Evolutionary conservation across 805 yeast genomes (phyloP).

Genomic region (Candida verbasci): DNA sequence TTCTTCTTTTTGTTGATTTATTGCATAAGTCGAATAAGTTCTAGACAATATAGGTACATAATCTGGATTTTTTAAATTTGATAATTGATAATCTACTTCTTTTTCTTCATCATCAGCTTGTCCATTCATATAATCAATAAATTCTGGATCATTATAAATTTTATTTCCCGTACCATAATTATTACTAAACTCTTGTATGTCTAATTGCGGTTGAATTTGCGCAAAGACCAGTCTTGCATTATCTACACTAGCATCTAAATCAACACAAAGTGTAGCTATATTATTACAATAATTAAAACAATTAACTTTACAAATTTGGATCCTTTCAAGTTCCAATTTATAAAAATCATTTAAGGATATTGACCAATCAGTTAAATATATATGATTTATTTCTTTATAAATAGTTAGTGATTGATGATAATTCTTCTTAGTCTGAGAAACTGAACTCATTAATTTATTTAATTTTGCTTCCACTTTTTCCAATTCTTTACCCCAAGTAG

Average conservation of each 20-base stretch:
- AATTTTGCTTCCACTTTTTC: slow-evolving; percentile 56
- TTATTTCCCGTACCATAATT: slow-evolving; percentile 62
- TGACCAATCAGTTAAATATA: slow-evolving; percentile 73
- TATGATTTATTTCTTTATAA: slow-evolving; percentile 52
- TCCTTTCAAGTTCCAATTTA: slow-evolving; percentile 65
- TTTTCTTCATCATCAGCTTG: slow-evolving; percentile 28
- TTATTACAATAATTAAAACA: slow-evolving; percentile 77
- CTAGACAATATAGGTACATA: slow-evolving; percentile 21
- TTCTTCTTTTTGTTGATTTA: neutral
- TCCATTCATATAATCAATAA: slow-evolving; percentile 52
- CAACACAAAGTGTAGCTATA: slow-evolving; percentile 70
- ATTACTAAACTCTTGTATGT: slow-evolving; percentile 50
- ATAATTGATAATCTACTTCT: slow-evolving; percentile 14
- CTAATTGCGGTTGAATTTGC: slow-evolving; percentile 57
- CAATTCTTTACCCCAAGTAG: slow-evolving; percentile 71
- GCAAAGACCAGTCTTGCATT: slow-evolving; percentile 64
- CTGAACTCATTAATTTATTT: slow-evolving; percentile 42
- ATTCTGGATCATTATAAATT: slow-evolving; percentile 55
- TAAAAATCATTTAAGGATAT: slow-evolving; percentile 59
- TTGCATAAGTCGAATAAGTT: slow-evolving; percentile 23
- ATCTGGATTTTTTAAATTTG: slow-evolving; percentile 32
- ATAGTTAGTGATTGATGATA: slow-evolving; percentile 54
- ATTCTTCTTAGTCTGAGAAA: slow-evolving; percentile 42
- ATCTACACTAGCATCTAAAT: slow-evolving; percentile 75
- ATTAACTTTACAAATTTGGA: slow-evolving; percentile 63